phyloP scores from a whole-genome alignment of 176 grass and related monocot species.

The Oropetium thomaeum region DNA sequence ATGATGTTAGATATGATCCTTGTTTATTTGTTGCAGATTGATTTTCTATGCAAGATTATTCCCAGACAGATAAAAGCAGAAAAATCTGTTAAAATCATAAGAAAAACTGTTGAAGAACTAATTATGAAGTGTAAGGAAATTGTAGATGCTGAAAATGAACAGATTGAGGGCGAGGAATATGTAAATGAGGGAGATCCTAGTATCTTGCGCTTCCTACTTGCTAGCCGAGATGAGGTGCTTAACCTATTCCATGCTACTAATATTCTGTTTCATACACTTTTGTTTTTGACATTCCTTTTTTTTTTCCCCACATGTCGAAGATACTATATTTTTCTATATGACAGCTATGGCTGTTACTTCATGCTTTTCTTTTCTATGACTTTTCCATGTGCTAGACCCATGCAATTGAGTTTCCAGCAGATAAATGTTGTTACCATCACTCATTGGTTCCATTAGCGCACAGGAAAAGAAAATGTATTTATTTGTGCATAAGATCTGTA shows the following conservation, averaged over 20 bases:
- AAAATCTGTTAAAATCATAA: slow-evolving; percentile 74
- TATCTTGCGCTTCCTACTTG: slow-evolving; percentile 87
- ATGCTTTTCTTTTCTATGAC: neutral
- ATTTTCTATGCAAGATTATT: slow-evolving; percentile 83
- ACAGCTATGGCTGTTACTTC: neutral
- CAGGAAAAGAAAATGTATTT: neutral
- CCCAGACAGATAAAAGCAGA: slow-evolving; percentile 94
- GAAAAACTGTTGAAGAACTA: slow-evolving; percentile 80
- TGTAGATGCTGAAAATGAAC: slow-evolving; percentile 95
- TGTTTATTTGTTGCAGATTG: slow-evolving; percentile 48
- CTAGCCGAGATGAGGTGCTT: slow-evolving; percentile 90
- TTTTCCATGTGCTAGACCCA: neutral
- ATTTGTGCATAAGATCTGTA: neutral
- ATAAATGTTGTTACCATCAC: slow-evolving; percentile 4
- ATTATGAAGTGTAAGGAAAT: slow-evolving; percentile 89
- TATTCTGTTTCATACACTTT: neutral
- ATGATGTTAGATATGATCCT: slow-evolving; percentile 18
- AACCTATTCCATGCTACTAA: slow-evolving; percentile 22
- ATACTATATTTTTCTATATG: slow-evolving; percentile 17
- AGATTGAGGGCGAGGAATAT: slow-evolving; percentile 89
- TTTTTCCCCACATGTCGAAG: neutral
- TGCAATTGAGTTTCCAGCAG: slow-evolving; percentile 7
- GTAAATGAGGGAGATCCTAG: slow-evolving; percentile 97
- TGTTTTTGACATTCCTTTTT: neutral
- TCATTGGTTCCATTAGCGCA: neutral